Evolutionary conservation across 805 yeast genomes (phyloP).

Genomic region (Wickerhamiella parazyma): DNA sequence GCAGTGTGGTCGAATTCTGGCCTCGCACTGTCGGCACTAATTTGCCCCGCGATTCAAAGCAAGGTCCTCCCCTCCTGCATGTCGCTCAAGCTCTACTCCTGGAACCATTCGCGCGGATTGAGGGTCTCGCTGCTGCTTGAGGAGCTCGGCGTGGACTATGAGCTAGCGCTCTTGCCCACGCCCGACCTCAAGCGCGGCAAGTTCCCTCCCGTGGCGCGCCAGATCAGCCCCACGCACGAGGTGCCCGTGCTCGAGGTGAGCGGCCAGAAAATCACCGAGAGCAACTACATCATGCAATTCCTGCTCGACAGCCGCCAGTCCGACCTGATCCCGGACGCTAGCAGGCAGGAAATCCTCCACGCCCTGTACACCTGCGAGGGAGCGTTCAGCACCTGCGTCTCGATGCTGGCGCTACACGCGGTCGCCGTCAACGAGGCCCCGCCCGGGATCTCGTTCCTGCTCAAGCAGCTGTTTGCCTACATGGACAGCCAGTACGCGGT

Average conservation of each 20-base stretch:
- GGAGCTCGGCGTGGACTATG: conserved; percentile 55
- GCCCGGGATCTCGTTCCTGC: neutral
- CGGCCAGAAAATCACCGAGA: neutral
- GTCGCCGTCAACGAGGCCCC: neutral
- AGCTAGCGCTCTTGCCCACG: neutral
- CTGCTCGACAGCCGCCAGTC: neutral
- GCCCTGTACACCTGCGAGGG: neutral
- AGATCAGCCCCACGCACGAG: neutral
- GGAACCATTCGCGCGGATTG: neutral
- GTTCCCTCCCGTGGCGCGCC: neutral
- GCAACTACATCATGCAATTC: neutral
- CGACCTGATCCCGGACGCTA: neutral
- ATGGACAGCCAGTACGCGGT: neutral
- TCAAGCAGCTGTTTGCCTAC: neutral
- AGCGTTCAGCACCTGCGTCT: neutral
- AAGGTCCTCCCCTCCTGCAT: too few relatives aligned
- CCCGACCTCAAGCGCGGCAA: neutral
- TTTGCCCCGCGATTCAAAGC: too few relatives aligned
- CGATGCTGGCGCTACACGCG: neutral
- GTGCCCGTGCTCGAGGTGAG: neutral
- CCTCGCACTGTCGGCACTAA: too few relatives aligned
- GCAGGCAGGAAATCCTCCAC: neutral
- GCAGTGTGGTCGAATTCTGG: too few relatives aligned
- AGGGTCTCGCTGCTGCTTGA: conserved; percentile 50
- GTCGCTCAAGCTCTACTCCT: neutral